These are phyloP conservation scores for Yamadazyma triangularis DNA, from an alignment of 1,139 yeast genomes.

Conservation along the genomic window DNA sequence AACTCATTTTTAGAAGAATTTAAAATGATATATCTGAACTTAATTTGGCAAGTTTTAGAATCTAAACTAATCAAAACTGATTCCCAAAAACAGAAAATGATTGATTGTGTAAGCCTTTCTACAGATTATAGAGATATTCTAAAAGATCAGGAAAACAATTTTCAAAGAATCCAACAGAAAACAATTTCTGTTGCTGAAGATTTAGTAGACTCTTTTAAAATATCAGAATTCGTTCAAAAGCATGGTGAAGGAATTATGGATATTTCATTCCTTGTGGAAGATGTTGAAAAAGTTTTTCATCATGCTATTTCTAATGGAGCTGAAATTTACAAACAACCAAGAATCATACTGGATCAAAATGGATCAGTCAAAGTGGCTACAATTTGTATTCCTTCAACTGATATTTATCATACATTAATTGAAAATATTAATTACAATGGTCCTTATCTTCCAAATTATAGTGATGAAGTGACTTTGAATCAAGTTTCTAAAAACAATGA, in stretches of 20 bases:
- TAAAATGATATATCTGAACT: not conserved
- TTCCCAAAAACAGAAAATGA: conserved; percentile 2
- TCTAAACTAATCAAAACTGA: conserved; percentile 2
- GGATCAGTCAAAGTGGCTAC: conserved; percentile 56
- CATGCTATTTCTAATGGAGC: conserved; percentile 57
- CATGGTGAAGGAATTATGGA: conserved; percentile 83
- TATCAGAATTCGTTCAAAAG: conserved; percentile 37
- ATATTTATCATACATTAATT: conserved; percentile 65
- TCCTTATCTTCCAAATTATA: conserved; percentile 56
- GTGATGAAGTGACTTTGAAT: not conserved
- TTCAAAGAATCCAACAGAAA: conserved; percentile 12
- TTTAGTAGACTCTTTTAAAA: conserved; percentile 18
- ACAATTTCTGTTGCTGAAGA: conserved; percentile 13
- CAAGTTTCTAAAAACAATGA: not conserved
- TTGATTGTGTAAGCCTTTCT: conserved; percentile 11
- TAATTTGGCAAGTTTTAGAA: conserved; percentile 1
- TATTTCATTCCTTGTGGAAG: conserved; percentile 55
- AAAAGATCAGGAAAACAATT: conserved; percentile 3
- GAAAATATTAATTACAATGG: conserved; percentile 45
- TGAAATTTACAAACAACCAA: conserved; percentile 40
- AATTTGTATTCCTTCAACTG: conserved; percentile 54
- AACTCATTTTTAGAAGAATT: not conserved
- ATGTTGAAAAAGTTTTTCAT: conserved; percentile 40
- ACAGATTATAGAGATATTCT: conserved; percentile 10
- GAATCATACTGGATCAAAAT: conserved; percentile 30